phyloP scores from a whole-genome alignment of 306 rosid species.

The Vicia sativa region DNA sequence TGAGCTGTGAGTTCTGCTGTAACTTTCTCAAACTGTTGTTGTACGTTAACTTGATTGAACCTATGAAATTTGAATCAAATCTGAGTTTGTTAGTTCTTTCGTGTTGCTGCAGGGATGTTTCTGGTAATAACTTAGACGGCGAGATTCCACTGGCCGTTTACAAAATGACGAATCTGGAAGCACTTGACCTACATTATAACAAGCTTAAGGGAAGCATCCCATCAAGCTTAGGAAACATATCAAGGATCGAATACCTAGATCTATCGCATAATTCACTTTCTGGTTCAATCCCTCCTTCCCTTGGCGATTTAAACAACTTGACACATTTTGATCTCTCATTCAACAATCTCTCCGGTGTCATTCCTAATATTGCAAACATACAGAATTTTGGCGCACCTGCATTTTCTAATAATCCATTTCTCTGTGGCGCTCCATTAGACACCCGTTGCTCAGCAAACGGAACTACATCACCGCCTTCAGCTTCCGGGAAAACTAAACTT shows the following conservation, averaged over 20 bases:
- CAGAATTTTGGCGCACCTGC: conserved; percentile 69
- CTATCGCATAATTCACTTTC: conserved; percentile 75
- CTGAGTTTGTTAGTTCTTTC: conserved; percentile 35
- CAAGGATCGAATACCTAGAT: conserved; percentile 66
- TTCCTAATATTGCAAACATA: conserved; percentile 57
- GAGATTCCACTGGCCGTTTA: conserved; percentile 68
- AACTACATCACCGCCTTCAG: conserved; percentile 39
- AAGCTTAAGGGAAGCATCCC: conserved; percentile 82
- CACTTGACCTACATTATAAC: conserved; percentile 78
- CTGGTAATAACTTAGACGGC: conserved; percentile 79
- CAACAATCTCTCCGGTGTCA: conserved; percentile 80
- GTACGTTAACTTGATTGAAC: conserved; percentile 32
- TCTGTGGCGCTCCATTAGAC: conserved; percentile 87
- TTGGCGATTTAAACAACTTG: conserved; percentile 61
- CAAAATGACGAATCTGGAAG: conserved; percentile 74
- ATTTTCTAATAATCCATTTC: conserved; percentile 76
- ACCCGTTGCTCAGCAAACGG: conserved; percentile 61
- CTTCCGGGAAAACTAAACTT: conserved; percentile 54
- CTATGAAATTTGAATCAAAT: conserved; percentile 33
- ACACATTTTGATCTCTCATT: conserved; percentile 71
- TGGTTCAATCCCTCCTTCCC: conserved; percentile 73
- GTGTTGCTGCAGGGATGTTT: conserved; percentile 78
- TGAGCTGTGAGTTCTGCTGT: conserved; percentile 77
- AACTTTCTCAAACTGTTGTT: conserved; percentile 39
- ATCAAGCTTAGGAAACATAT: conserved; percentile 61